Evolutionary conservation across 139 green algal species (phyloP).

Genomic region (Diplosphaera chodatii): DNA sequence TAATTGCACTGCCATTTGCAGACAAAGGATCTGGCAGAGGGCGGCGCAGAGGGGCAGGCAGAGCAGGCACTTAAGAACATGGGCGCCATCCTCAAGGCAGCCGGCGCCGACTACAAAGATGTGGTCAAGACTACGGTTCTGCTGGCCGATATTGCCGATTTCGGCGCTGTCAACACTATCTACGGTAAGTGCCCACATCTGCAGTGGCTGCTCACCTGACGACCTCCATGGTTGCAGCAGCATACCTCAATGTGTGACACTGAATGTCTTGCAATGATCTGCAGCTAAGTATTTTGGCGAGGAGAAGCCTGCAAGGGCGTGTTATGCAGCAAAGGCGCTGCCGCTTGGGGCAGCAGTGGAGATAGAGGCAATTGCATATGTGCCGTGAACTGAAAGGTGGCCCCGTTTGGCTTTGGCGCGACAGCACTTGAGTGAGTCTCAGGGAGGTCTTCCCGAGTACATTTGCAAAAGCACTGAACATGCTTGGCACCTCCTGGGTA

Average conservation of each 20-base stretch:
- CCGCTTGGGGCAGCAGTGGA: conserved; percentile 78
- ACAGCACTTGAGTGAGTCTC: too few relatives aligned
- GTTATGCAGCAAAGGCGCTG: conserved; percentile 85
- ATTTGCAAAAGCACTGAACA: too few relatives aligned
- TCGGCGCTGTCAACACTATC: conserved; percentile 85
- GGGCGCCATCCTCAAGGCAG: conserved; percentile 83
- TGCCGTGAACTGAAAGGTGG: too few relatives aligned
- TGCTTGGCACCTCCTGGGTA: too few relatives aligned
- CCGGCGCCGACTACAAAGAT: conserved; percentile 66
- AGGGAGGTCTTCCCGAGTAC: too few relatives aligned
- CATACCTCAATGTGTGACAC: too few relatives aligned
- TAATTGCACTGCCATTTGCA: too few relatives aligned
- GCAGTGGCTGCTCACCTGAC: too few relatives aligned
- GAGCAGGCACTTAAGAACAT: conserved; percentile 89
- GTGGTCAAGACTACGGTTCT: conserved; percentile 96
- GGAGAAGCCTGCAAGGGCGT: conserved; percentile 77
- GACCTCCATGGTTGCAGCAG: too few relatives aligned
- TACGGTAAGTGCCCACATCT: too few relatives aligned
- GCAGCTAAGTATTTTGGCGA: conserved; percentile 68
- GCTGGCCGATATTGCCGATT: conserved; percentile 85
- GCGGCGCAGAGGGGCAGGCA: conserved; percentile 71
- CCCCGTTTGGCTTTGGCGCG: too few relatives aligned
- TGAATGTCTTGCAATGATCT: background rate
- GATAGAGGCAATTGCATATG: conserved; percentile 64
- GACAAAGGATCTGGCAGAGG: conserved; percentile 80